Evolutionary conservation across 306 rosid species (phyloP).

Genomic region (Acacia crassicarpa): DNA sequence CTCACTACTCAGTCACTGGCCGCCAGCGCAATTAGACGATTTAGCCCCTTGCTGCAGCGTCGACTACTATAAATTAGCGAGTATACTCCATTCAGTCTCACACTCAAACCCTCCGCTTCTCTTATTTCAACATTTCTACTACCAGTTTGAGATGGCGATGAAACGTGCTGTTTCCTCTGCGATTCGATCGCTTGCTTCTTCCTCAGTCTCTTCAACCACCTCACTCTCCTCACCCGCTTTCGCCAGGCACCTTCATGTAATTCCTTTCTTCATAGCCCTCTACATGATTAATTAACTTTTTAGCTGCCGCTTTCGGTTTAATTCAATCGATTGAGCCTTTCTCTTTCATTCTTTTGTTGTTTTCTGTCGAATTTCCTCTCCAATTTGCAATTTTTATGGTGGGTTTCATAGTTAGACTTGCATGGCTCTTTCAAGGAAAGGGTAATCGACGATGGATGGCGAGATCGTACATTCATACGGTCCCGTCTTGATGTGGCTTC

Average conservation of each 20-base stretch:
- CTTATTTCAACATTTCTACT: too few relatives aligned
- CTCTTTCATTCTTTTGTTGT: neutral
- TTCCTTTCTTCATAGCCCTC: neutral
- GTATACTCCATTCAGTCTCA: neutral
- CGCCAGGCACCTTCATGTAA: conserved; percentile 57
- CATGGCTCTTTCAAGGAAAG: neutral
- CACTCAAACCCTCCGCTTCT: neutral
- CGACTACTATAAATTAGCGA: neutral
- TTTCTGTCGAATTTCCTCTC: neutral
- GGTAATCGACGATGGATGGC: neutral
- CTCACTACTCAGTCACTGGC: neutral
- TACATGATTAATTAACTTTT: neutral
- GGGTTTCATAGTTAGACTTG: neutral
- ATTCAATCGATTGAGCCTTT: neutral
- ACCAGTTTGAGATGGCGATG: conserved; percentile 47
- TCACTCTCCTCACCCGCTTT: conserved; percentile 33
- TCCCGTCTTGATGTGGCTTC: neutral
- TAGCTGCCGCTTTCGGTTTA: neutral
- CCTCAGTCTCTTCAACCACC: neutral
- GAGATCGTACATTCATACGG: neutral
- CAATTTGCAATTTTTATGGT: neutral
- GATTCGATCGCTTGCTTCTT: conserved; percentile 43
- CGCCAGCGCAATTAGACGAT: neutral
- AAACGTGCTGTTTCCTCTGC: conserved; percentile 56
- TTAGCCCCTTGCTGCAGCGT: neutral